These are phyloP conservation scores for Pythium brachiatum DNA, from an alignment of 352 stramenopile genomes.

Conservation along the genomic window DNA sequence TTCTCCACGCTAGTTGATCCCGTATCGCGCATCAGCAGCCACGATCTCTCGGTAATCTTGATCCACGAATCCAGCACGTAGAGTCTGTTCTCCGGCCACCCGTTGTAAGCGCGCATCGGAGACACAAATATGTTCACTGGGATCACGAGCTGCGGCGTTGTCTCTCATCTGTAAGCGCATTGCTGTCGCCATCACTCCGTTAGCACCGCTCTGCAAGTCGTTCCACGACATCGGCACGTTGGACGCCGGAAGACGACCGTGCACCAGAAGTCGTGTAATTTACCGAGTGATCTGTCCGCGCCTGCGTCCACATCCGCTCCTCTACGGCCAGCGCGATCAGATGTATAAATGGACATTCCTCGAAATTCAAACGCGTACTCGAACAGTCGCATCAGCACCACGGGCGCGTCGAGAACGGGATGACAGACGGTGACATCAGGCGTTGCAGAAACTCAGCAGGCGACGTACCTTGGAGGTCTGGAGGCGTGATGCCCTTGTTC, in stretches of 20 bases:
- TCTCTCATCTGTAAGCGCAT: not conserved
- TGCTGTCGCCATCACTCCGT: not conserved
- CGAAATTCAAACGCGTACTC: not conserved
- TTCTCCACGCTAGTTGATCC: not conserved
- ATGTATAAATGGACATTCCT: not conserved
- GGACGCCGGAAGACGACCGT: not conserved
- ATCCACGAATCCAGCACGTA: not conserved
- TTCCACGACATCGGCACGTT: not conserved
- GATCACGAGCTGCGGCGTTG: not conserved
- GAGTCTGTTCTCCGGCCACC: not conserved
- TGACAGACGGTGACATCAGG: not conserved
- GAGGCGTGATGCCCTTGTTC: not conserved
- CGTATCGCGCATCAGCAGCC: not conserved
- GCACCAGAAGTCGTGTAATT: not conserved
- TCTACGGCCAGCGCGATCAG: not conserved
- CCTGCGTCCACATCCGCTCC: not conserved
- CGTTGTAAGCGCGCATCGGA: not conserved
- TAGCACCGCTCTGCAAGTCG: not conserved
- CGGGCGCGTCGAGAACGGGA: not conserved
- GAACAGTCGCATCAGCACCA: not conserved
- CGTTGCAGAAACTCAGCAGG: not conserved
- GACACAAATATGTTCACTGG: not conserved
- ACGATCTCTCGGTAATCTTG: not conserved
- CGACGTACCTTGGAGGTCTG: not conserved
- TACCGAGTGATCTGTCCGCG: not conserved